Evolutionary conservation across 108 stramenopile genomes (phyloP), one percentile per base, ranked within the genome.

Genomic region (Pseudonitzschia multiseries): DNA sequence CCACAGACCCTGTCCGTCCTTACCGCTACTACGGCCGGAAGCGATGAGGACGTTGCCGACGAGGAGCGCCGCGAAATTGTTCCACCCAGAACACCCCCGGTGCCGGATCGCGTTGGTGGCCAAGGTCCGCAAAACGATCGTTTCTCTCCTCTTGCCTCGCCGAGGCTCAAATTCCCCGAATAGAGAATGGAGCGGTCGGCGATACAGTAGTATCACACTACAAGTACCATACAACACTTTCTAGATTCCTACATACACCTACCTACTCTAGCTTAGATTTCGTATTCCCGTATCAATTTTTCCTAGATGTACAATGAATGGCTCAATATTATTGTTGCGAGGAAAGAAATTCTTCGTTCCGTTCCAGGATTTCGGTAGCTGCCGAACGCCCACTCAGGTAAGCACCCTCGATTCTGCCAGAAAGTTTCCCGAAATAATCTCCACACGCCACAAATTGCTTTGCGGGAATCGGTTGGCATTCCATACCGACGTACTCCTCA

Each of bases 381-480:
- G 80, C 80, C 33, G 76, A 48, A 21, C 43, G 33, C 5, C 80
- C 80, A 36, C 76, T 77, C 17, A 80, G 54, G 33, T 67, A 80
- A 13, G 79, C 71, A 21, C 71, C 79, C 48, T 80, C 79, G 20
- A 76, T 53, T 24, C 64, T 68, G 18, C 76, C 75, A 0, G 64
- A 44, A 1, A 61, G 36, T 29, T 53, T 59, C 43, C 79, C 79
- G 22, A 80, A 76, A 61, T 80, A 80, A 64, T 80, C 79, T 21
- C 79, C 79, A 50, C 75, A 76, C 12, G 71, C 79, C 21, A 76
- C 71, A 43, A 76, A 76, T 17, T 29, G 32, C 12, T 42, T 33
- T 2, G 61, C 10, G 5, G 61, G 18, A 40, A 62, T 62, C 14
- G 29, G 22, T 41, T 72, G 44, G 50, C 51, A 69, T 12, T 69